Evolutionary conservation across 306 rosid species (phyloP), one percentile per base, ranked within the genome.

Genomic region (Dryas drummondii): DNA sequence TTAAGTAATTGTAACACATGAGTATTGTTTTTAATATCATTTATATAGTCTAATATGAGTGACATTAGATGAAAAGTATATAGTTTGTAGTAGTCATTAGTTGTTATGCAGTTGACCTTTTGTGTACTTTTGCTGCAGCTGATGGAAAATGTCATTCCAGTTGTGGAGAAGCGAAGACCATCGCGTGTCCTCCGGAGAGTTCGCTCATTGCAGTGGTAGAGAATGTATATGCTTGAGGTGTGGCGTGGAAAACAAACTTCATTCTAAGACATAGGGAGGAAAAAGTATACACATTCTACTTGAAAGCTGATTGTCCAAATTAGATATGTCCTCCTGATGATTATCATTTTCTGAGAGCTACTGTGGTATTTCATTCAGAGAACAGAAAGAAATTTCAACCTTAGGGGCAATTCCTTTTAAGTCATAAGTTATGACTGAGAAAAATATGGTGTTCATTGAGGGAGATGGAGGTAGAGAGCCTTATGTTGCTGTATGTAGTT

Each of bases 81-180:
- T n/a, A 26, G 46, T 15, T 16, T 3, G 15, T 14, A 17, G 6
- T 17, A 5, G 22, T 9, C 1, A 9, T 27, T 40, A 48, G 19
- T 26, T 50, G 8, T 17, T 44, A 9, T 64, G 17, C 41, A 22
- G 10, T 53, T 65, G 27, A 80, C 51, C 46, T 49, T 50, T 15
- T 54, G 7, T 66, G 72, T 41, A 49, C 73, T 56, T 72, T 40
- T 81, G 32, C 32, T 82, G 90, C 92, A 94, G 98, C 84, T 94
- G 65, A 90, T 91, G 93, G 96, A 91, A 77, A 86, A 87, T 15
- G 76, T 94, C 49, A 85, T 94, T 50, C 98, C 97, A 7, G 37
- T 88, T 46, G 91, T 72, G 47, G 97, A 94, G 84, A 87, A 87
- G 89, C 91, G 79, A 78, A 80, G 74, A 74, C 96, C 90, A 5